Percentiles rank a stretch among this genome's conserved stretches.
Evolutionary conservation across 73 alveolate genomes (phyloP).

Genomic region (Breviolum minutum): DNA sequence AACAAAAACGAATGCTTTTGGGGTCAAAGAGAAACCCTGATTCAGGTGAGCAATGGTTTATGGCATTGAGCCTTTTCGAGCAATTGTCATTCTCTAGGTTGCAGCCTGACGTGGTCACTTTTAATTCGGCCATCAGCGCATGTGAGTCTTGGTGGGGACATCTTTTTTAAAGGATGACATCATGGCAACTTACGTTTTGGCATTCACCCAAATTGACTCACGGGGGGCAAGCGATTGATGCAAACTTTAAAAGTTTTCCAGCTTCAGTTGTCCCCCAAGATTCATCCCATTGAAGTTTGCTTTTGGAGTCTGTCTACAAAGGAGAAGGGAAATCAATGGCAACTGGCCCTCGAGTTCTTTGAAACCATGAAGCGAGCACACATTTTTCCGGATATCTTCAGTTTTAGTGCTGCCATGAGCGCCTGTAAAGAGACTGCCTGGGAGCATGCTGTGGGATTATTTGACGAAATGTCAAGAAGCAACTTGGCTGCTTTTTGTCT

Average conservation of each 20-base stretch:
- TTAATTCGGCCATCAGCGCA: neutral
- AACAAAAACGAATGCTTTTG: no score
- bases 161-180: neutral
- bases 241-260: no score
- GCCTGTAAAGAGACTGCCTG: neutral
- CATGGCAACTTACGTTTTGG: neutral
- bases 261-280: no score
- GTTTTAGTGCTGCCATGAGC: neutral
- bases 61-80: constrained; percentile 18
- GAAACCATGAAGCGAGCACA: neutral
- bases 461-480: neutral
- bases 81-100: neutral
- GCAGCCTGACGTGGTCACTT: neutral
- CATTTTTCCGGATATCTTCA: neutral
- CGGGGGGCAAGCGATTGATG: no score
- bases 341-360: neutral
- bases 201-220: no score
- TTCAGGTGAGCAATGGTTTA: neutral
- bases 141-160: neutral
- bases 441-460: neutral
- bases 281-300: no score
- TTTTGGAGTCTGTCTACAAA: no score
- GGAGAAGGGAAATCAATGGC: constrained; percentile 1
- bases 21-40: no score
- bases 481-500: neutral